These are phyloP conservation scores for Candida labiduridarum DNA, from an alignment of 1,139 yeast genomes.

Conservation along the genomic window DNA sequence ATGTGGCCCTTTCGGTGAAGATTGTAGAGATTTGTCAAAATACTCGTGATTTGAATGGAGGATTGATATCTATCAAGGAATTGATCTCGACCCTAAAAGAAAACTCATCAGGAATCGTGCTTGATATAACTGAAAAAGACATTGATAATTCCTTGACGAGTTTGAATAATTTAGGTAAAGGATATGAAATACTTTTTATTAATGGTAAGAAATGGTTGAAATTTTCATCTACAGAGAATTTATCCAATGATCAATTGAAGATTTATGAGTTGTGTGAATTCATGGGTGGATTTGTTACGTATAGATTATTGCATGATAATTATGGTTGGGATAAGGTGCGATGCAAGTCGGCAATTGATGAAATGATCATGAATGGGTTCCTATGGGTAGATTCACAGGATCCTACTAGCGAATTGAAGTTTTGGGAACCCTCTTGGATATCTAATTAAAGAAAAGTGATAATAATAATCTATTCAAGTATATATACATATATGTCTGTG, in stretches of 20 bases:
- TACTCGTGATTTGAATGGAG: conserved; percentile 77
- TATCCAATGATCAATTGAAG: conserved; percentile 61
- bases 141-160: conserved; percentile 22
- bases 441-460: conserved; percentile 17
- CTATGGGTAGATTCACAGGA: conserved; percentile 79
- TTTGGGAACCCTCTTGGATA: conserved; percentile 63
- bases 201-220: conserved; percentile 44
- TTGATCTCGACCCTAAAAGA: conserved; percentile 33
- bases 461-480: neutral
- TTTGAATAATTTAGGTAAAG: conserved; percentile 35
- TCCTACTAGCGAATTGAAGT: conserved; percentile 47
- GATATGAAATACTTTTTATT: conserved; percentile 37
- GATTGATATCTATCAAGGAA: conserved; percentile 68
- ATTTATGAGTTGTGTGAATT: conserved; percentile 74
- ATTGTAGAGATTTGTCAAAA: conserved; percentile 74
- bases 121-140: conserved; percentile 22
- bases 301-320: conserved; percentile 65
- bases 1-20: conserved; percentile 67
- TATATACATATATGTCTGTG: neutral
- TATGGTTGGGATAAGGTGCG: conserved; percentile 70
- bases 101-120: conserved; percentile 19
- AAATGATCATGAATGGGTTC: conserved; percentile 78
- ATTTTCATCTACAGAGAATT: conserved; percentile 33
- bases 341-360: conserved; percentile 66
- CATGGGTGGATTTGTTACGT: conserved; percentile 67